Evolutionary conservation across 768 basidiomycete genomes (phyloP), one percentile per base, ranked within the genome.

Genomic region (Hirschioporus abietinus): DNA sequence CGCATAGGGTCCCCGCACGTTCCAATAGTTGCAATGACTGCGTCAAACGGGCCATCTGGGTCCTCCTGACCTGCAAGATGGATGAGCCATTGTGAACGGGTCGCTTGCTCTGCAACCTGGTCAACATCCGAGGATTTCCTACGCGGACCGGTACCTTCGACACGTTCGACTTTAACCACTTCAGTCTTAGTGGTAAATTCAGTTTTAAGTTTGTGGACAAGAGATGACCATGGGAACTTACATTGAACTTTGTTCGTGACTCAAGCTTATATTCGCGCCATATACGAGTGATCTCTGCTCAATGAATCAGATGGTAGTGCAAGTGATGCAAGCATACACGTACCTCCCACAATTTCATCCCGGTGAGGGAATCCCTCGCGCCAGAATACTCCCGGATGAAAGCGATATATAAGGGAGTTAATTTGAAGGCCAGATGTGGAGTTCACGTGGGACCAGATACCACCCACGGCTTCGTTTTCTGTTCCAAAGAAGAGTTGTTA

Each of bases 381-480:
- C 84, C 84, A 85, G 23, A 80, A 69, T 0, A 78, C 74, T 9
- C 71, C 79, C 23, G 83, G 83, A 67, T 83, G 82, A 72, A 84
- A 85, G 60, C 84, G 83, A 69, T 85, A 85, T 0, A 83, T 70
- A 7, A 84, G 67, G 0, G 82, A 83, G 72, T 83, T 84, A 58
- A 85, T 76, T 70, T 85, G 84, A 0, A 85, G 75, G 7, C 80
- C 80, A 0, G 81, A 83, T 0, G 83, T 83, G n/a, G 72, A 75
- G 71, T 85, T 86, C 57, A 84, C 83, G 36, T 80, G 76, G 0
- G 82, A 74, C 84, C 84, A 85, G 34, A 85, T 82, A 0, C 84
- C 84, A 34, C 83, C 84, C n/a, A 79, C 68, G 7, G 71, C 69
- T 18, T 76, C 70, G 23, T 66, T 68, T n/a, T 72, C 74, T 70